These are phyloP conservation scores for Aspergillus tanneri DNA, from an alignment of 2,329 filamentous ascomycete species.

Conservation along the genomic window DNA sequence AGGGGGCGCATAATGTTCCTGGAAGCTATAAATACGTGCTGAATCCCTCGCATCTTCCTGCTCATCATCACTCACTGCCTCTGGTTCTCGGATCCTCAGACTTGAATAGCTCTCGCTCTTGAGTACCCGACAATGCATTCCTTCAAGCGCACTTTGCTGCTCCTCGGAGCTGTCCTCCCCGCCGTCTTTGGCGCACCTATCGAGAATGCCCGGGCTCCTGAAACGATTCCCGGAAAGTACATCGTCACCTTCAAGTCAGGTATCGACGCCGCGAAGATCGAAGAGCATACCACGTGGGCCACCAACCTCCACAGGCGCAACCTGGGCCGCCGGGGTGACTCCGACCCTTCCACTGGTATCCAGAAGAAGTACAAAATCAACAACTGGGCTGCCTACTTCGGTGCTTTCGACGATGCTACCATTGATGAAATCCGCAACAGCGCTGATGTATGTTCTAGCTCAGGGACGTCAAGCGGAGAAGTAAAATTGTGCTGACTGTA, in stretches of 20 bases:
- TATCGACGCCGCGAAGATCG: constrained; percentile 17
- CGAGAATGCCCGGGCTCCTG: constrained; percentile 8
- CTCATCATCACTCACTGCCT: background rate
- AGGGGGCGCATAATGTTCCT: background rate
- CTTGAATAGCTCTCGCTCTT: background rate
- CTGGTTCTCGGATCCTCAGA: constrained; percentile 6
- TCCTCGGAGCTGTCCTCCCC: constrained; percentile 25
- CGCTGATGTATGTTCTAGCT: constrained; percentile 31
- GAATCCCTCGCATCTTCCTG: background rate
- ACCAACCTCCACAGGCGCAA: constrained; percentile 23
- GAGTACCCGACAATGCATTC: constrained; percentile 18
- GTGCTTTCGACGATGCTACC: constrained; percentile 46
- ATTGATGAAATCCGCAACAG: constrained; percentile 41
- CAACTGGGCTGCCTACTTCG: constrained; percentile 45
- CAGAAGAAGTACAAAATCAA: constrained; percentile 46
- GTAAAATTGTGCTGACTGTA: constrained; percentile 5
- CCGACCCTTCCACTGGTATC: constrained; percentile 29
- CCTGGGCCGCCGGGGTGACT: constrained; percentile 14
- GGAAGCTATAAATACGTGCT: constrained; percentile 10
- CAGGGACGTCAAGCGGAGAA: background rate
- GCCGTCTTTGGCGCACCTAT: constrained; percentile 22
- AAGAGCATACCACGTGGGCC: constrained; percentile 23
- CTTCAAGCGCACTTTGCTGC: constrained; percentile 22
- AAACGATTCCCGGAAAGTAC: constrained; percentile 25
- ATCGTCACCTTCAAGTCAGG: constrained; percentile 27